Evolutionary conservation across 2,329 filamentous ascomycete genomes (phyloP).

Genomic region (Aspergillus puulaauensis): DNA sequence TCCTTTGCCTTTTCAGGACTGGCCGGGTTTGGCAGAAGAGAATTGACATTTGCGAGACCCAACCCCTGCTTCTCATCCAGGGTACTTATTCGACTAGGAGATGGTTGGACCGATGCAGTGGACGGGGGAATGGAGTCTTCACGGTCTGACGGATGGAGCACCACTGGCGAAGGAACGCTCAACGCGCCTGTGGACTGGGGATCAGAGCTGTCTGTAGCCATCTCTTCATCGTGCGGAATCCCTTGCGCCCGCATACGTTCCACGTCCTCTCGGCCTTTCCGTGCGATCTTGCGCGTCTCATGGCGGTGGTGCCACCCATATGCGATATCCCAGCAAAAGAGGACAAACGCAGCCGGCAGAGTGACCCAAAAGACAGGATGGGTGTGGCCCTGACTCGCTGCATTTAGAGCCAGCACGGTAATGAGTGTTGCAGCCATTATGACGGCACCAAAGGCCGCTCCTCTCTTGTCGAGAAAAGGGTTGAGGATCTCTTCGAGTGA

Average conservation of each 20-base stretch:
- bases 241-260: slow-evolving; percentile 34
- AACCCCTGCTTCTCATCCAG: not conserved
- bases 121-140: not conserved
- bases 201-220: not conserved
- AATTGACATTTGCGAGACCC: not conserved
- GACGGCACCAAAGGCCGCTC: slow-evolving; percentile 63
- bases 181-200: not conserved
- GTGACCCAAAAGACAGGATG: slow-evolving; percentile 68
- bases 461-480: slow-evolving; percentile 67
- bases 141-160: not conserved
- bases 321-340: slow-evolving; percentile 66
- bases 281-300: slow-evolving; percentile 63
- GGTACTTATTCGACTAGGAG: not conserved
- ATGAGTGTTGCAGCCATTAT: slow-evolving; percentile 69
- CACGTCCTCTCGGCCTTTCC: slow-evolving; percentile 53
- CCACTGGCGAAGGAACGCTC: not conserved
- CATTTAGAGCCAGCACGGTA: slow-evolving; percentile 66
- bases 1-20: not conserved
- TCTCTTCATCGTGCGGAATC: not conserved
- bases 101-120: not conserved
- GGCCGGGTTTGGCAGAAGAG: not conserved
- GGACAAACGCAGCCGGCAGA: slow-evolving; percentile 65
- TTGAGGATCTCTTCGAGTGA: slow-evolving; percentile 74
- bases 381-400: slow-evolving; percentile 53
- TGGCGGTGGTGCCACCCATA: slow-evolving; percentile 64